phyloP scores from a whole-genome alignment of 306 rosid genomes.

The Ochetophila trinervis region DNA sequence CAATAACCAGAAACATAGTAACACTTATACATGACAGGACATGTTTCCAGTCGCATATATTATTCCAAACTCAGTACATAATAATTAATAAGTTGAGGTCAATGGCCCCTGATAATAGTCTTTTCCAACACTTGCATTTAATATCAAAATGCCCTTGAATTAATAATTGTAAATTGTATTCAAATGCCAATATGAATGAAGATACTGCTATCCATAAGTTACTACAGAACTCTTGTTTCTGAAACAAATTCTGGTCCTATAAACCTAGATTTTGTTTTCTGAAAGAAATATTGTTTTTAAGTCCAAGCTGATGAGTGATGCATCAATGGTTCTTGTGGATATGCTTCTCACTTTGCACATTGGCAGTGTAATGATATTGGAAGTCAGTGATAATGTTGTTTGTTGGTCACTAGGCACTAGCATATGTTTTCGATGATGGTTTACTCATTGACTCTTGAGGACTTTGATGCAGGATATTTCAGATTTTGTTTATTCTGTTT shows the following conservation, averaged over 20 bases:
- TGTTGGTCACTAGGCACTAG: neutral
- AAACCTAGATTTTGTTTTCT: neutral
- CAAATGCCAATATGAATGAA: neutral
- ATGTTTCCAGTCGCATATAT: too few relatives aligned
- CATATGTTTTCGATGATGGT: neutral
- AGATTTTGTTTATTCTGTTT: conserved; percentile 9
- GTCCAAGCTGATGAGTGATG: neutral
- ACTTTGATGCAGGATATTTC: neutral
- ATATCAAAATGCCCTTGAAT: too few relatives aligned
- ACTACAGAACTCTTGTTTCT: neutral
- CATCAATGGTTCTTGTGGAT: neutral
- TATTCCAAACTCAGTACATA: too few relatives aligned
- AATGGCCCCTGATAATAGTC: too few relatives aligned
- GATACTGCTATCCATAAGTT: neutral
- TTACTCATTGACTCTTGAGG: neutral
- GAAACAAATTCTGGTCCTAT: too few relatives aligned
- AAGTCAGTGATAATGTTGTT: neutral
- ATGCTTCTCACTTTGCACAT: too few relatives aligned
- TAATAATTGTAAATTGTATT: neutral
- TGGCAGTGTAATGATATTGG: too few relatives aligned
- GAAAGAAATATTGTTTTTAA: neutral
- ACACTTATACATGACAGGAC: too few relatives aligned
- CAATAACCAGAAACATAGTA: too few relatives aligned
- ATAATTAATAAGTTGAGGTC: too few relatives aligned
- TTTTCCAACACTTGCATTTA: too few relatives aligned